Base-by-base conservation (phyloP, 1,139 yeast species). In the Saccharomyces hybrid region DNA sequence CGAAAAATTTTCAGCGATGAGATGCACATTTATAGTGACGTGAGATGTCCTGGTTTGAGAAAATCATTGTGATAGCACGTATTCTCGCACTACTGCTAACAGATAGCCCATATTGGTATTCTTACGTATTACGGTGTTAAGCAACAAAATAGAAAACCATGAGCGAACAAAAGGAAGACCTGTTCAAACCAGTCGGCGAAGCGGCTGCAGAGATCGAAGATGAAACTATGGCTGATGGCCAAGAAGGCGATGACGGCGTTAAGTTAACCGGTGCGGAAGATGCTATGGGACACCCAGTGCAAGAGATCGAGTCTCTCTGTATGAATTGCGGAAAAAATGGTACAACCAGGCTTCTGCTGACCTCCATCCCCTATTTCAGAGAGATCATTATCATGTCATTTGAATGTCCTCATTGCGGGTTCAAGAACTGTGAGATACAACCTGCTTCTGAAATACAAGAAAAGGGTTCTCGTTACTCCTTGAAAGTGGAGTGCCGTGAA, bases 341-440 rank as follows among this genome's bases (percentile, higher is more conserved):
- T 58, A 77, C 77, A 51, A 93, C 99, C 14, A 77, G 95, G 63
- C 70, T 95, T 70, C 76, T 95, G 53, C 76, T 95, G 66, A 93
- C 99, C 14, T 78, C 83, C 57, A 95, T 95, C 63, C 99, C 99
- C 13, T 90, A 77, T 66, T 95, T 95, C 75, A 78, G 93, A 63
- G 98, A 95, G 71, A 83, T 95, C 57, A 88, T 95, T 56, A 72
- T 95, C 59, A 93, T 93, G 96, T 91, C 98, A 1, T 95, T 95
- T 71, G 88, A 84, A 62, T 95, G 99, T 73, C 93, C 95, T 47
- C 97, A 91, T 71, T 95, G 99, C 76, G 88, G 89, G 1, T 82
- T 89, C 68, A 87, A 86, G 70, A 93, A 90, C 75, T 82, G 90
- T 50, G 99, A 95, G 73, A 82, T 95, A 62, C 99, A 95, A 75